phyloP scores from a whole-genome alignment of 164 flowering plant genomes.

The Liquidambar formosana region DNA sequence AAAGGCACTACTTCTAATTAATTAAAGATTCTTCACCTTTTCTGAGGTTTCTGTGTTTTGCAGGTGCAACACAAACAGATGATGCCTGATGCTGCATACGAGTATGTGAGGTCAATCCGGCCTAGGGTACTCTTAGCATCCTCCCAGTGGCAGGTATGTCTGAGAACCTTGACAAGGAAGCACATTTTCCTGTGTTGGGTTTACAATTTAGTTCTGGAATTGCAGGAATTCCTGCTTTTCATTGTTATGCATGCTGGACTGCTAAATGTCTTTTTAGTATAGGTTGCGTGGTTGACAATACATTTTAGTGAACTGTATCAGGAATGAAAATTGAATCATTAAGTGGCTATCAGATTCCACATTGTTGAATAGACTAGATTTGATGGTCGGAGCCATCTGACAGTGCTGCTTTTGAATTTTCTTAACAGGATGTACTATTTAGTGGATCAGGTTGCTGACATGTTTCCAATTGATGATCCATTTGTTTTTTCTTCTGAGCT shows the following conservation, averaged over 20 bases:
- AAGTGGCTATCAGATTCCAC: neutral
- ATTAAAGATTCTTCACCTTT: neutral
- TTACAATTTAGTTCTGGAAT: neutral
- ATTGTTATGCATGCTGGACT: too few relatives aligned
- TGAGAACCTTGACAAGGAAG: neutral
- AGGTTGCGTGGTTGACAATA: too few relatives aligned
- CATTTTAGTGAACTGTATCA: too few relatives aligned
- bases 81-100: constrained; percentile 74
- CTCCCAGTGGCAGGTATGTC: constrained; percentile 78
- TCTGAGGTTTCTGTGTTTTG: constrained; percentile 1
- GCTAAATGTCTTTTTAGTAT: too few relatives aligned
- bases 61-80: constrained; percentile 81
- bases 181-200: neutral
- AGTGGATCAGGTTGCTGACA: neutral
- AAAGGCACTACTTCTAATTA: neutral
- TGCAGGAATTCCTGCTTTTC: too few relatives aligned
- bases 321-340: neutral
- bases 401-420: neutral
- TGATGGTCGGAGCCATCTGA: neutral
- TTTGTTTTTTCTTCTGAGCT: neutral
- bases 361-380: neutral
- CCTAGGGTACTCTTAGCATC: constrained; percentile 87
- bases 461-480: neutral
- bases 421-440: neutral
- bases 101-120: constrained; percentile 64